A percentile compares a stretch with the other conserved stretches of the same genome.
Evolutionary conservation across 2,329 filamentous ascomycete genomes (phyloP).

Genomic region (Endothia cerciana): DNA sequence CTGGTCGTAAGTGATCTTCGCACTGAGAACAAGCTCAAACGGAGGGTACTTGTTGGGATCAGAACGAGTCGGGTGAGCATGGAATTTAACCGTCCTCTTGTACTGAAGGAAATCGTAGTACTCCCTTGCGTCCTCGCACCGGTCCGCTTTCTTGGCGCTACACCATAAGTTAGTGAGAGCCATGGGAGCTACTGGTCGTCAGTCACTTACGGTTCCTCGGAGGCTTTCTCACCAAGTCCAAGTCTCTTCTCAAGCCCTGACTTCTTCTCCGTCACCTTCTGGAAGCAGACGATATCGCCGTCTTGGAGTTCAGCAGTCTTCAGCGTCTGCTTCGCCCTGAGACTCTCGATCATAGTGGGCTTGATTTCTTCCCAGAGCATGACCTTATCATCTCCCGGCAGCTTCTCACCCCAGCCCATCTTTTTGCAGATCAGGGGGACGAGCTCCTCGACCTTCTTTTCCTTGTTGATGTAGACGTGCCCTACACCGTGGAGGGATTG

Average conservation of each 20-base stretch:
- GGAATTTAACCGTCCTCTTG: constrained; percentile 78
- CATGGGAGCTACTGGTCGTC: not conserved
- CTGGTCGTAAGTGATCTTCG: constrained; percentile 88
- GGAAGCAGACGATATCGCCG: constrained; percentile 95
- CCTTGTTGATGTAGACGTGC: constrained; percentile 84
- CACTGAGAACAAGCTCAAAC: constrained; percentile 80
- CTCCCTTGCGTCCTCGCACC: constrained; percentile 72
- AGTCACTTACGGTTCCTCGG: constrained; percentile 40
- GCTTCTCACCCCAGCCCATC: constrained; percentile 84
- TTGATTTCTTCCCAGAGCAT: constrained; percentile 97
- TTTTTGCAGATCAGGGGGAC: constrained; percentile 75
- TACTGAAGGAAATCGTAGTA: constrained; percentile 95
- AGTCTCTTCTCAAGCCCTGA: constrained; percentile 45
- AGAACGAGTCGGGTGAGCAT: constrained; percentile 64
- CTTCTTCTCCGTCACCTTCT: constrained; percentile 62
- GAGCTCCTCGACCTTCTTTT: constrained; percentile 86
- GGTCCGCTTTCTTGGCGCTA: constrained; percentile 49
- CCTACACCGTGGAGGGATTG: constrained; percentile 79
- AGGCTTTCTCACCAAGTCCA: constrained; percentile 41
- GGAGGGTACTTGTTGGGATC: constrained; percentile 62
- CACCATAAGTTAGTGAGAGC: constrained; percentile 30
- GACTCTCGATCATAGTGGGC: constrained; percentile 91
- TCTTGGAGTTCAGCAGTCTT: constrained; percentile 94
- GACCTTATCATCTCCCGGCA: constrained; percentile 63
- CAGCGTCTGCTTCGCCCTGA: constrained; percentile 89